Base-by-base conservation (phyloP, 768 basidiomycete species). In the Leccinum variicolor region DNA sequence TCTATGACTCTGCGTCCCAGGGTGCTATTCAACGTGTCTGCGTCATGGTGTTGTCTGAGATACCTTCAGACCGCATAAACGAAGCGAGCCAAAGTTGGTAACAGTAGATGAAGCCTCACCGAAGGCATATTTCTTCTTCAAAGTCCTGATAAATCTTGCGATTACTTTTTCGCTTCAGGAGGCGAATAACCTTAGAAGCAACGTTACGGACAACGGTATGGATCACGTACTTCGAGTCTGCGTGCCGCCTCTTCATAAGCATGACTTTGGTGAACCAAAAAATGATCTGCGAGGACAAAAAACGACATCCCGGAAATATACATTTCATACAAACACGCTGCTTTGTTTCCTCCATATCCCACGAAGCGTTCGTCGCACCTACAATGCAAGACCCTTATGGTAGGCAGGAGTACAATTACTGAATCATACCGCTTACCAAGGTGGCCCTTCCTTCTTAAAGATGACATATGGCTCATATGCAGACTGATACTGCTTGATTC, bases 341-440 rank as follows among this genome's bases (percentile, higher is more conserved):
- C 93, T 71, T 95, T 95, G 77, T 95, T 95, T 2, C 86, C 91
- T 4, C 93, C 93, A 69, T 94, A 94, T 2, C 93, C 93, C 48
- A 93, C 80, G 66, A 95, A 95, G 33, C 92, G 83, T 69, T 94
- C 92, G 64, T 94, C 92, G 65, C 92, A 94, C 91, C 91, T 92
- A 34, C 7, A 7, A n/a, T 26, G 58, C 45, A 21, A 52, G 11
- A n/a, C 21, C 15, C 31, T 21, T 9, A 29, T 34, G 43, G 36
- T 21, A 36, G n/a, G n/a, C 17, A 28, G 9, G 17, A 29, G 2
- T 28, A 19, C 26, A n/a, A 28, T 45, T 14, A 8, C 53, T 48
- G 54, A 47, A 39, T 59, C 34, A 21, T 21, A 26, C 29, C 13
- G 64, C 77, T 36, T 61, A 89, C 90, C 90, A 93, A 23, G 89